Evolutionary conservation across 345 rosid species (phyloP).

Genomic region (Ceriops zippeliana): DNA sequence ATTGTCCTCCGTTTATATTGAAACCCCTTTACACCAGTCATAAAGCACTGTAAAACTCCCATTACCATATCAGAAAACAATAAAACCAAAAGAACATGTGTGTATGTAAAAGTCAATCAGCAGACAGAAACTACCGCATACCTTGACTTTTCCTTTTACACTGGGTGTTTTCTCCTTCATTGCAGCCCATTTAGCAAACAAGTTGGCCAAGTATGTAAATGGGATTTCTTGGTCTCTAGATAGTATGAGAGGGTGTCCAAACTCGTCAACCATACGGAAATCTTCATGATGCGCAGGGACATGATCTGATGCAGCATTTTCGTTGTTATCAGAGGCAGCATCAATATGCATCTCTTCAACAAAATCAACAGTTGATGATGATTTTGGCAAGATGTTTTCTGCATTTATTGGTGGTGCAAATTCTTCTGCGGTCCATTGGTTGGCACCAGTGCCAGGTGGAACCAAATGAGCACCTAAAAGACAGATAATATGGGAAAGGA

Average conservation of each 20-base stretch:
- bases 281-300: slow-evolving; percentile 29
- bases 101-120: neutral
- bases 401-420: slow-evolving; percentile 26
- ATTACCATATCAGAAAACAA: slow-evolving; percentile 11
- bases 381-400: slow-evolving; percentile 30
- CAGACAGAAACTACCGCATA: slow-evolving; percentile 14
- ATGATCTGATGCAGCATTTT: slow-evolving; percentile 16
- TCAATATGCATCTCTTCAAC: slow-evolving; percentile 32
- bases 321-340: slow-evolving; percentile 28
- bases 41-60: slow-evolving; percentile 56
- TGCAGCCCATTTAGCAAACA: slow-evolving; percentile 76
- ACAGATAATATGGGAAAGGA: slow-evolving; percentile 6
- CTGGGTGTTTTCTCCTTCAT: slow-evolving; percentile 43
- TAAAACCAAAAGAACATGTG: neutral
- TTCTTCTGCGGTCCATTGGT: slow-evolving; percentile 31
- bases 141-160: slow-evolving; percentile 78
- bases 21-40: slow-evolving; percentile 87
- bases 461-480: slow-evolving; percentile 37
- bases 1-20: slow-evolving; percentile 52
- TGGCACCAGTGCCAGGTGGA: slow-evolving; percentile 30
- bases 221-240: slow-evolving; percentile 60
- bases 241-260: slow-evolving; percentile 48
- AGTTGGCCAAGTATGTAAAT: slow-evolving; percentile 81
- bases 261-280: slow-evolving; percentile 37
- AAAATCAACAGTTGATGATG: slow-evolving; percentile 34